These are phyloP conservation scores for Breynia disticha DNA, from an alignment of 441 rosid genomes.

Conservation along the genomic window DNA sequence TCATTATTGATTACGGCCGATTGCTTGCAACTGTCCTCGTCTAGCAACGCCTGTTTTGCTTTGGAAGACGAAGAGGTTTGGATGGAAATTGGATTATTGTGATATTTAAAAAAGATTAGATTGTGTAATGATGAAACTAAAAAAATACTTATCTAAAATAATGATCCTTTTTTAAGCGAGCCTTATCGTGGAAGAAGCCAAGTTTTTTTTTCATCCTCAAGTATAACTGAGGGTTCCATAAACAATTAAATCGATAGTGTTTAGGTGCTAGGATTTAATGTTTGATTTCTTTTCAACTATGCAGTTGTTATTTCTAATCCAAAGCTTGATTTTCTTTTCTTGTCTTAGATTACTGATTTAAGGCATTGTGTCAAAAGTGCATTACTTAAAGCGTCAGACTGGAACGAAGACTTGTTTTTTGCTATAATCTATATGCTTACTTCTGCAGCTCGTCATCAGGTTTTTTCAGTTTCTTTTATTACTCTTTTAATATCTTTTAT, in stretches of 20 bases:
- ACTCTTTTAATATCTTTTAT: not conserved
- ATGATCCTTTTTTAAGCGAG: too few species aligned
- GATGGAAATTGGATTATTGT: constrained; percentile 14
- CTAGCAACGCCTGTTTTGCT: constrained; percentile 53
- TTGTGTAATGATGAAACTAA: too few species aligned
- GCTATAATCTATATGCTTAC: constrained; percentile 55
- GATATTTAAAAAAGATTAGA: too few species aligned
- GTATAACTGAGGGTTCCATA: too few species aligned
- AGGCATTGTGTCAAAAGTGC: constrained; percentile 36
- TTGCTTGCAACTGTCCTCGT: constrained; percentile 38
- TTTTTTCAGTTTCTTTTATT: constrained; percentile 18
- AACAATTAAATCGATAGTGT: too few species aligned
- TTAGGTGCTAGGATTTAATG: too few species aligned
- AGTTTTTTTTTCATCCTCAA: too few species aligned
- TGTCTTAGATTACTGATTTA: constrained; percentile 54
- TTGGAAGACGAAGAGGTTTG: constrained; percentile 71
- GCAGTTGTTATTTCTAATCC: constrained; percentile 9
- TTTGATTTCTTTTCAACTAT: constrained; percentile 5
- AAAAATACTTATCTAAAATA: too few species aligned
- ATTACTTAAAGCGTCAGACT: constrained; percentile 34
- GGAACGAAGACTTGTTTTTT: constrained; percentile 58
- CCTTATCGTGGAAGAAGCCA: too few species aligned
- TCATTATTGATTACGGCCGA: constrained; percentile 48
- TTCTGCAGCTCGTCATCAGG: constrained; percentile 81
- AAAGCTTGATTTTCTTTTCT: constrained; percentile 20